Percentiles rank a stretch among this genome's conserved stretches.
These are phyloP conservation scores for Aspergillus candidus DNA, from an alignment of 2,329 filamentous ascomycete species.

Conservation along the genomic window DNA sequence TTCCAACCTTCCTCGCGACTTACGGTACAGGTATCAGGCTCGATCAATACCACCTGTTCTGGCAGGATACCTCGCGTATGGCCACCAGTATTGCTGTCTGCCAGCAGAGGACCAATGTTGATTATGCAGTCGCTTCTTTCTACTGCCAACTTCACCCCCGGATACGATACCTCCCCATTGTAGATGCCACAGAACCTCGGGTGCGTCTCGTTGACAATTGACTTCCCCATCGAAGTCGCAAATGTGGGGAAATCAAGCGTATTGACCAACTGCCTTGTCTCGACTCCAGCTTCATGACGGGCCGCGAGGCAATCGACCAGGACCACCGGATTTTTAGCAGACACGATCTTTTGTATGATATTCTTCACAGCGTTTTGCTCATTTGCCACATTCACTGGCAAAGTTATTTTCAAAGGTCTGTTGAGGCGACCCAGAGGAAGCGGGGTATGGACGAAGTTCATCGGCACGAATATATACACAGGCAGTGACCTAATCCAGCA, in stretches of 20 bases:
- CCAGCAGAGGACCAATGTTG: constrained; percentile 27
- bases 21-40: no score
- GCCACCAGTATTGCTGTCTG: constrained; percentile 47
- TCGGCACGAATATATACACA: constrained; percentile 73
- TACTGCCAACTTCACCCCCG: constrained; percentile 28
- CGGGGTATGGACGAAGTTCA: constrained; percentile 68
- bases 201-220: constrained; percentile 66
- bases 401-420: constrained; percentile 46
- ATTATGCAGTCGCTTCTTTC: constrained; percentile 28
- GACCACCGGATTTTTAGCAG: constrained; percentile 59
- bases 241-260: constrained; percentile 70
- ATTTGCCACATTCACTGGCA: not conserved
- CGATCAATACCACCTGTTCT: no score
- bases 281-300: constrained; percentile 62
- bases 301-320: constrained; percentile 74
- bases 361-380: constrained; percentile 59
- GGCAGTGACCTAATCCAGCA: constrained; percentile 66
- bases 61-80: constrained; percentile 69
- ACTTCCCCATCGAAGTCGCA: constrained; percentile 81
- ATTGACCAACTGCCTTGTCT: constrained; percentile 63
- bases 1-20: no score
- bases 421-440: constrained; percentile 63
- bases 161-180: constrained; percentile 62
- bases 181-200: constrained; percentile 72
- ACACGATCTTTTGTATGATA: constrained; percentile 63